Evolutionary conservation across 257 asterid genomes (phyloP), one percentile per base, ranked within the genome.

Genomic region (Craterostigma plantagineum): DNA sequence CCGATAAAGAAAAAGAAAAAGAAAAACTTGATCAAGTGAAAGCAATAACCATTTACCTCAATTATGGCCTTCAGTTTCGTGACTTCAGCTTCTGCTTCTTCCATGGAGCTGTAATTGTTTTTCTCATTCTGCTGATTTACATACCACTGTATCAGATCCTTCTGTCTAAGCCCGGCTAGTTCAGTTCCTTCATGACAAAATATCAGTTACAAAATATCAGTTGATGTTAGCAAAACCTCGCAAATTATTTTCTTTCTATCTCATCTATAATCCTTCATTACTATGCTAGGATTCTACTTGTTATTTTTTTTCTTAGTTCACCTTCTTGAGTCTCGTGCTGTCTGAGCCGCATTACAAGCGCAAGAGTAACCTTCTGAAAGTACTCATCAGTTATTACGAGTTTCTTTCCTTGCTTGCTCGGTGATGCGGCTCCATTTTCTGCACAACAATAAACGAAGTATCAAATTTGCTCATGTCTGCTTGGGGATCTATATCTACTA

Each of bases 131-230:
- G 99, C 59, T 79, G 92, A 43, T 48, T 59, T 7, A 83, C 62
- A 39, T 75, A 90, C 99, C 99, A 79, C 14, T 79, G 76, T 48
- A 90, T 79, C 46, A 90, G 69, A 50, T 90, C 99, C 58, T 72
- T 70, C 75, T 79, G 99, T 55, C 72, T 68, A 84, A 90, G 54
- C 51, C 99, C 99, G 49, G 91, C 81, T 66, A 87, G 57, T 4
- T 71, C 95, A 12, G 71, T 46, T 53, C 91, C 90, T 70, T 52
- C 18, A 59, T n/a, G 30, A 5, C 10, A 40, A 10, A 40, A 10
- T 3, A n/a, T n/a, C n/a, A n/a, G n/a, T n/a, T n/a, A n/a, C n/a
- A n/a, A n/a, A n/a, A n/a, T n/a, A 40, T 11, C 4, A 10, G 45
- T 40, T 8, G n/a, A 11, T 40, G 45, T 16, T 8, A 7, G 45